These are phyloP conservation scores for Pseudognaphalium luteoalbum DNA, from an alignment of 129 eudicot genomes.

Conservation along the genomic window DNA sequence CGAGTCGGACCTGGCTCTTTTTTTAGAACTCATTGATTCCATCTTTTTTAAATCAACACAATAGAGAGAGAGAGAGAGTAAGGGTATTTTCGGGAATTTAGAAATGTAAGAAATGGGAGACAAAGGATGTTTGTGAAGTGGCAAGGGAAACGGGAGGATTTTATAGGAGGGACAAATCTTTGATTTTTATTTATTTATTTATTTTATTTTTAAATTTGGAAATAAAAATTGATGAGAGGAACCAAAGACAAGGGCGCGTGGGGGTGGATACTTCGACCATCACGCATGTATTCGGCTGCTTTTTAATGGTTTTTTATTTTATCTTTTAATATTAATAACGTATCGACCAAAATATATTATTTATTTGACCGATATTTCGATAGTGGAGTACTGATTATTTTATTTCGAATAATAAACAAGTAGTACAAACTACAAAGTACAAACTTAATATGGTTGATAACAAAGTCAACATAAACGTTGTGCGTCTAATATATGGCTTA, in stretches of 20 bases:
- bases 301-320: neutral
- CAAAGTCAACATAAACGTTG: no score
- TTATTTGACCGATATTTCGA: no score
- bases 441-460: no score
- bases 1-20: conserved; percentile 48
- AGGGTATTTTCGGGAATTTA: conserved; percentile 22
- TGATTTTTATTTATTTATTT: neutral
- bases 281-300: conserved; percentile 43
- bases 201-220: neutral
- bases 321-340: no score
- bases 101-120: conserved; percentile 6
- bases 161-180: conserved; percentile 27
- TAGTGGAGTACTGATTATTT: no score
- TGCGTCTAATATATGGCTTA: no score
- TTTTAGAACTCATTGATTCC: conserved; percentile 43
- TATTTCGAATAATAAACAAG: no score
- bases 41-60: neutral
- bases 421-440: no score
- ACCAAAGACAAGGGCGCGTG: conserved; percentile 45
- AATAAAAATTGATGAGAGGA: neutral
- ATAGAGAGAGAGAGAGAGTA: neutral
- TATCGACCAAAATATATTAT: no score
- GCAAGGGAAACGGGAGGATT: conserved; percentile 31
- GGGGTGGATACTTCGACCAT: conserved; percentile 39
- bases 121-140: conserved; percentile 44